A percentile compares a stretch with the other conserved stretches of the same genome.
phyloP scores from a whole-genome alignment of 2,329 filamentous ascomycete species.

The Aureobasidium subglaciale region DNA sequence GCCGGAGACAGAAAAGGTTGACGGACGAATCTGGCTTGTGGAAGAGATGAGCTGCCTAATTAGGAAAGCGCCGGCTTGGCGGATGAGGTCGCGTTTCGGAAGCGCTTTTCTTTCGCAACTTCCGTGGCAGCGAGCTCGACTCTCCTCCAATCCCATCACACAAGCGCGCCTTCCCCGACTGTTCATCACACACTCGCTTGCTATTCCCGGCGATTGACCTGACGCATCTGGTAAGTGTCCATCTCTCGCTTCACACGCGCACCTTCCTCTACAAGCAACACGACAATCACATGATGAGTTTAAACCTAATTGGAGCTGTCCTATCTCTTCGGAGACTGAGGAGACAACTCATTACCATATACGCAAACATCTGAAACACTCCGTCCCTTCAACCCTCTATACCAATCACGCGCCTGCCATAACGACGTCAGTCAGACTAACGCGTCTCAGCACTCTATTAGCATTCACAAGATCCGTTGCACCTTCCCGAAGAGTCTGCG shows the following conservation, averaged over 20 bases:
- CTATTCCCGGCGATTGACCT: background rate
- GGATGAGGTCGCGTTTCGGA: background rate
- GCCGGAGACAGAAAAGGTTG: background rate
- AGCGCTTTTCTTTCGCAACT: background rate
- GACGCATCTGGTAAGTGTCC: background rate
- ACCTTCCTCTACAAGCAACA: background rate
- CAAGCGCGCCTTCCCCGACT: background rate
- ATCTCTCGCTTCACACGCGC: background rate
- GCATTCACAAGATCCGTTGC: background rate
- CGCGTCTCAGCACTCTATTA: conserved; percentile 5
- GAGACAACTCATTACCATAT: conserved; percentile 18
- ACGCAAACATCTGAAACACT: conserved; percentile 17
- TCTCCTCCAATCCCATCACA: conserved; percentile 11
- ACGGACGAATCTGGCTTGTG: background rate
- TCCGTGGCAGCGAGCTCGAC: background rate
- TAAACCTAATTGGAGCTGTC: conserved; percentile 20
- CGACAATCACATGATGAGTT: conserved; percentile 17
- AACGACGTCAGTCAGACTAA: background rate
- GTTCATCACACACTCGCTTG: background rate
- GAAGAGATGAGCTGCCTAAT: background rate
- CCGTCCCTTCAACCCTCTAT: background rate
- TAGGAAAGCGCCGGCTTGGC: conserved; percentile 1
- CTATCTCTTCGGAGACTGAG: conserved; percentile 18
- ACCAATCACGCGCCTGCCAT: conserved; percentile 7
- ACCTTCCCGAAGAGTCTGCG: conserved; percentile 3